These are phyloP conservation scores for Penicillium psychrosexuale DNA, from an alignment of 2,329 filamentous ascomycete genomes.

Conservation along the genomic window DNA sequence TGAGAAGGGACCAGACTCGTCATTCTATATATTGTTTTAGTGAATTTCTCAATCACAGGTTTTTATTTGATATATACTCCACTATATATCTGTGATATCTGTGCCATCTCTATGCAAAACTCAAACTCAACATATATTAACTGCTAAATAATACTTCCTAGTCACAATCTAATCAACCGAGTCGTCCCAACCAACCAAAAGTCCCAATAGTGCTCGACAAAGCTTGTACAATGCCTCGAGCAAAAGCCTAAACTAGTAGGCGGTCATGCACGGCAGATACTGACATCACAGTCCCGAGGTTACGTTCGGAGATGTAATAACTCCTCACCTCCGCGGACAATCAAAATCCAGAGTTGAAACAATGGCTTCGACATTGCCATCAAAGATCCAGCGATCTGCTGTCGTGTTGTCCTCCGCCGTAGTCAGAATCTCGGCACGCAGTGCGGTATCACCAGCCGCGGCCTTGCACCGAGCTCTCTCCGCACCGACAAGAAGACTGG, in stretches of 20 bases:
- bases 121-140: too few species aligned
- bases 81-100: background rate
- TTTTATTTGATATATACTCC: background rate
- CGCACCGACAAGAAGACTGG: constrained; percentile 15
- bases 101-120: too few species aligned
- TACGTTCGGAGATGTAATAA: background rate
- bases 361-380: constrained; percentile 17
- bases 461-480: constrained; percentile 12
- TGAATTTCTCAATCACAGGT: background rate
- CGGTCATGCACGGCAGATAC: constrained; percentile 17
- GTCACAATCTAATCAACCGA: too few species aligned
- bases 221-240: background rate
- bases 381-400: constrained; percentile 12
- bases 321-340: background rate
- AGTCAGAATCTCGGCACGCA: constrained; percentile 8
- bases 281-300: constrained; percentile 21
- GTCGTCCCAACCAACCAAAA: too few species aligned
- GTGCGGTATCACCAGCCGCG: constrained; percentile 1
- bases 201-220: background rate
- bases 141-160: background rate
- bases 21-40: background rate
- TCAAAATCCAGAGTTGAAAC: background rate
- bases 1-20: background rate
- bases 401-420: background rate
- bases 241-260: constrained; percentile 6